Base-by-base conservation (phyloP, 2,329 filamentous ascomycete species). In the Aspergillus unguis region DNA sequence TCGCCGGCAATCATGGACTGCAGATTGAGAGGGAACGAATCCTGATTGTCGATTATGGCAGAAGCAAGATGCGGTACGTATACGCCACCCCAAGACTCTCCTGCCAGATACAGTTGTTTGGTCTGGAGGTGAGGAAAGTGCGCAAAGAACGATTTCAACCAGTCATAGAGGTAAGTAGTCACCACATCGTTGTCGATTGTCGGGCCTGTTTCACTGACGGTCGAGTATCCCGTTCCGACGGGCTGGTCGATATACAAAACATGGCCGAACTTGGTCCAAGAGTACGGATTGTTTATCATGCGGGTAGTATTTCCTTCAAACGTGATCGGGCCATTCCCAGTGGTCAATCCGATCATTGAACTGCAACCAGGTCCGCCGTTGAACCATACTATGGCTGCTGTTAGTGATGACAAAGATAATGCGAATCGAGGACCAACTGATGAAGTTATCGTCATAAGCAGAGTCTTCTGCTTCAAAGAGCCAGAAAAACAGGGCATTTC, bases 41-140 rank as follows among this genome's bases (percentile, higher is more conserved):
- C 42, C 23, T 63, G 57, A 50, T 65, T 62, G 5, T 64, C 50
- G 11, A 72, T 46, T 23, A 74, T 62, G 8, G 62, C 62, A 5
- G 60, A 57, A 23, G 69, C 65, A 38, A 74, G 66, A 28, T 72
- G 71, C 1, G 71, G 70, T 26, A 74, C 63, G 50, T 70, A 71
- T 41, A 71, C 65, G 0, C 70, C 70, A 5, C 66, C 69, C 51
- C 70, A 72, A 7, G 68, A 71, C 52, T 72, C 67, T n/a, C 69
- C 70, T 44, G 71, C 66, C n/a, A 72, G 29, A 51, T 71, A 65
- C 1, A 69, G 61, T 7, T 62, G 62, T 49, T 70, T 70, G 3
- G 58, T 57, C n/a, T 61, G 54, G 2, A 71, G 56, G 25, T 67
- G 58, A 2, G 67, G 65, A 51, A 72, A 71, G 7, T 58, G 33